Percentiles rank a stretch among this genome's conserved stretches.
phyloP scores from a whole-genome alignment of 1,284 basidiomycete species.

The Cystobasidium sp. region DNA sequence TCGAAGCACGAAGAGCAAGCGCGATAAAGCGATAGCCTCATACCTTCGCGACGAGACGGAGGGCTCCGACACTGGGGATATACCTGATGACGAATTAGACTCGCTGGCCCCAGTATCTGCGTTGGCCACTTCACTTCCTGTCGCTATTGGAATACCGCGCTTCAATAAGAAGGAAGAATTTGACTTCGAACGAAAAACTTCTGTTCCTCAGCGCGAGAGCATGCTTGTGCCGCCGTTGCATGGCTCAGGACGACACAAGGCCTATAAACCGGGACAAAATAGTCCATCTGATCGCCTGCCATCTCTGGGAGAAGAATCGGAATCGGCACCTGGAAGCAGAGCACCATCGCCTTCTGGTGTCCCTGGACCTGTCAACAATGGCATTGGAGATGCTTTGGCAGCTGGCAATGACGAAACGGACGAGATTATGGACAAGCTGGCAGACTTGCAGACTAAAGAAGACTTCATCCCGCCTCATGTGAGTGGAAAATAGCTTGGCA shows the following conservation, averaged over 20 bases:
- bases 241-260: neutral
- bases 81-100: conserved; percentile 35
- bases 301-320: neutral
- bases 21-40: conserved; percentile 4
- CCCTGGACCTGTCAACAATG: conserved; percentile 8
- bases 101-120: conserved; percentile 18
- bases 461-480: conserved; percentile 11
- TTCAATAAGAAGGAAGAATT: conserved; percentile 20
- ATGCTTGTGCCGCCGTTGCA: conserved; percentile 31
- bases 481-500: neutral
- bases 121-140: conserved; percentile 35
- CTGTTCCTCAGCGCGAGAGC: conserved; percentile 35
- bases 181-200: conserved; percentile 37
- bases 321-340: conserved; percentile 1
- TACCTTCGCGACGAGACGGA: neutral
- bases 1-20: conserved; percentile 34
- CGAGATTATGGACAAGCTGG: neutral
- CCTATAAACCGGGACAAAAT: neutral
- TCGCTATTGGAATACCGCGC: conserved; percentile 28
- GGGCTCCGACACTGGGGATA: neutral
- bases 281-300: neutral
- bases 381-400: conserved; percentile 1
- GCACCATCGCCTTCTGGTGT: conserved; percentile 2
- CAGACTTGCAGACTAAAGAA: neutral
- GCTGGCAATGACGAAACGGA: conserved; percentile 3